Base-by-base conservation (phyloP, 768 basidiomycete species). In the Pholiota microspora region DNA sequence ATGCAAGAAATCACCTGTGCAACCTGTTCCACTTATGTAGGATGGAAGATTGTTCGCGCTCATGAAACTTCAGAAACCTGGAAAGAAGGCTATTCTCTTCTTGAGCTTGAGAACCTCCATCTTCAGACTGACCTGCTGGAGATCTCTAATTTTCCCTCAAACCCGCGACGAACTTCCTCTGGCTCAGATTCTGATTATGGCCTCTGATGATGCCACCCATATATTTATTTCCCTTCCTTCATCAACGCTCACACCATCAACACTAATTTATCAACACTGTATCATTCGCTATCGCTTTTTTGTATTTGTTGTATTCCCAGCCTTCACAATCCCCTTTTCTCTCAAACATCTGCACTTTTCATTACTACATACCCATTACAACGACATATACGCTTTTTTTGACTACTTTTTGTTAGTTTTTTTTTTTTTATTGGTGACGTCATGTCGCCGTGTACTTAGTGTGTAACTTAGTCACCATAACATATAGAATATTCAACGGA, bases 11-110 rank as follows among this genome's bases (percentile, higher is more conserved):
- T 81, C 25, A 69, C 70, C 15, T 85, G 84, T 65, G 65, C 72
- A 4, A 69, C 68, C 4, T 84, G 83, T 62, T 70, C 73, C 28
- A 58, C 71, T 8, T 82, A 81, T 62, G 70, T 85, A n/a, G 85
- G 85, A 10, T 86, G 81, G 81, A 80, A 81, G 65, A 83, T 86
- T 46, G 67, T 82, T 4, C 77, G 77, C 29, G 84, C 83, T 3
- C 77, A 80, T 60, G 82, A 83, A 54, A 61, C 63, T 34, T 67
- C 80, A 2, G 85, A 86, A 66, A 72, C 73, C 36, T 86, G 85
- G 85, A 86, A 86, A 67, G 83, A 85, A 59, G 80, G 80, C 5
- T 65, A 74, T 45, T 80, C 69, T 62, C 69, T 85, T 28, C 74
- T 86, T n/a, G 85, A 86, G 68, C 73, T 85, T 31, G 79, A 78